phyloP scores from a whole-genome alignment of 805 yeast genomes.

The Candida schatavii region DNA sequence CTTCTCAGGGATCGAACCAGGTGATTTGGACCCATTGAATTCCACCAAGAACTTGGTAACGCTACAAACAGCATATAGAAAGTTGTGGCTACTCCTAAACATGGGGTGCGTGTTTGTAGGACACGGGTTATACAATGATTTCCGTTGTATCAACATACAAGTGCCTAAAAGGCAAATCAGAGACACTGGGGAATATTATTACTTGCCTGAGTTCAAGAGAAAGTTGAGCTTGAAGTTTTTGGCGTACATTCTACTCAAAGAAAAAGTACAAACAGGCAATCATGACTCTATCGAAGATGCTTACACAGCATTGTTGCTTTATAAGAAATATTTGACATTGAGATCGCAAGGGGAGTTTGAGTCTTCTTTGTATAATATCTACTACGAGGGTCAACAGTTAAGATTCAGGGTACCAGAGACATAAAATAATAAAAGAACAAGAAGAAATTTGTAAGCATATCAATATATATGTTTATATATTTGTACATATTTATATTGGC shows the following conservation, averaged over 20 bases:
- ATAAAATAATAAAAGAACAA: background rate
- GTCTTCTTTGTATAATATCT: conserved; percentile 59
- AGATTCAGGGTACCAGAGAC: conserved; percentile 52
- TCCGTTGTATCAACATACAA: conserved; percentile 86
- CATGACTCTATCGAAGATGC: conserved; percentile 99
- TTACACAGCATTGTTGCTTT: conserved; percentile 73
- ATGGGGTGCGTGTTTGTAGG: conserved; percentile 92
- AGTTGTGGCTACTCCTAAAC: conserved; percentile 86
- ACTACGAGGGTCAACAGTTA: conserved; percentile 61
- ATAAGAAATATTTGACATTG: conserved; percentile 67
- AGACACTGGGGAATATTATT: conserved; percentile 82
- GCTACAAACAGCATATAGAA: conserved; percentile 78
- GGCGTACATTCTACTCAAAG: conserved; percentile 72
- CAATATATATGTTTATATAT: conserved; percentile 26
- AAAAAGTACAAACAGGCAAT: conserved; percentile 83
- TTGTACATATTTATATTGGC: conserved; percentile 4
- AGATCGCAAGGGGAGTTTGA: conserved; percentile 58
- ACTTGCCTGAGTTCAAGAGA: conserved; percentile 70
- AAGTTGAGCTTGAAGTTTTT: conserved; percentile 81
- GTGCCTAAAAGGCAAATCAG: conserved; percentile 84
- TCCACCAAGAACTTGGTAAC: conserved; percentile 73
- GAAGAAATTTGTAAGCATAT: conserved; percentile 27
- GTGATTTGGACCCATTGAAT: conserved; percentile 72
- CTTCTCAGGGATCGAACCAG: conserved; percentile 91
- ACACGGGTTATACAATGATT: conserved; percentile 88